Base-by-base conservation (phyloP, 169 alveolate genomes). In the Eimeria zaria region DNA sequence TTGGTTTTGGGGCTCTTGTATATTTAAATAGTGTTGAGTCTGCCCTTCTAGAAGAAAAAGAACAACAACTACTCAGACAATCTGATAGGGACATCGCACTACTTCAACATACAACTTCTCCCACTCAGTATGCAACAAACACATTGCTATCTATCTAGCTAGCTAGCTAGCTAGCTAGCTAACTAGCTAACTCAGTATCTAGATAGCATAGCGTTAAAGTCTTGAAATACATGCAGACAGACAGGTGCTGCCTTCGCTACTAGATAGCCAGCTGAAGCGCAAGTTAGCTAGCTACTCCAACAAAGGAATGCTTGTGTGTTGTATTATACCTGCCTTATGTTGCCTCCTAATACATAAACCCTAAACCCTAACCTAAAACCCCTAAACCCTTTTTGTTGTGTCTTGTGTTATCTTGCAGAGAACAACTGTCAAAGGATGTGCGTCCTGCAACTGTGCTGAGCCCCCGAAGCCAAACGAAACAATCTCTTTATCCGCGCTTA, bases 1-100 rank as follows among this genome's bases (percentile, higher is more conserved):
- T 96, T 20, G 97, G 98, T 41, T 97, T 98, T 81, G 97, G 97
- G 76, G 97, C 98, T 14, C 96, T 98, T 60, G 97, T 97, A 27
- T 96, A 97, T 83, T 90, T 98, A 58, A 97, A 97, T 87, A 93
- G 97, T 67, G 97, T 97, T 41, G 99, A 98, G 73, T 96, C 95
- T 41, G 97, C 95, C 76, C 95, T 91, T 60, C 96, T 97, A 53
- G 96, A 96, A 71, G 98, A 95, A 55, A 78, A 96, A 62, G 89
- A 73, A 36, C 76, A 71, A 41, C 83, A 73, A 60, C 83, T 89
- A 60, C 62, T 89, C 48, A 53, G 73, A 8, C 90, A 81, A 9
- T 24, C 90, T 16, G 90, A 81, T 27, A 24, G 90, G 16, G 90
- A 81, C 53, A 48, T 81, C 6, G 71, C 73, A 7, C 46, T 81